A percentile compares a stretch with the other conserved stretches of the same genome.
Conservation (phyloP, 2,329 filamentous ascomycete species). For the Tolypocladium pustulatum region DNA sequence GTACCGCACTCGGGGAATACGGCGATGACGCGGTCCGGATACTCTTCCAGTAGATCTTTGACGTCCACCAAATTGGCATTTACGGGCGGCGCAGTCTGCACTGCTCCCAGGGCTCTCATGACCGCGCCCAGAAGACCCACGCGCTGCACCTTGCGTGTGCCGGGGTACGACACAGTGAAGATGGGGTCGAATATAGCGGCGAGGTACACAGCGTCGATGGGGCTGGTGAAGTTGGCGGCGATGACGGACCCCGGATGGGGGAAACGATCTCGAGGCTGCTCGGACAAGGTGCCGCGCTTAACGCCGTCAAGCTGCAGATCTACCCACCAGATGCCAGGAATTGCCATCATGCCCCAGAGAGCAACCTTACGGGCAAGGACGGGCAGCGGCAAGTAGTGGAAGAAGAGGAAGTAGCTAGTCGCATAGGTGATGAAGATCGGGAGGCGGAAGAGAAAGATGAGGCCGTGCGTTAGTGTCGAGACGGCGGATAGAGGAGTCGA, state of each 20-base stretch:
- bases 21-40: constrained; percentile 68
- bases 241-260: constrained; percentile 75
- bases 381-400: constrained; percentile 69
- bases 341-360: constrained; percentile 76
- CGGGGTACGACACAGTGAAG: constrained; percentile 78
- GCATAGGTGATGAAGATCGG: constrained; percentile 63
- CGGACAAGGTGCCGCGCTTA: constrained; percentile 75
- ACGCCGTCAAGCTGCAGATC: constrained; percentile 98
- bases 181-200: constrained; percentile 94
- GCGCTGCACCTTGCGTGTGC: constrained; percentile 60
- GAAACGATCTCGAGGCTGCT: constrained; percentile 61
- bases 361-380: constrained; percentile 64
- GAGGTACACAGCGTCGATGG: constrained; percentile 86
- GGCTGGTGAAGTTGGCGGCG: constrained; percentile 82
- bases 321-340: constrained; percentile 95
- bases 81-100: constrained; percentile 35
- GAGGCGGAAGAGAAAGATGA: constrained; percentile 72
- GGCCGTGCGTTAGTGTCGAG: constrained; percentile 52
- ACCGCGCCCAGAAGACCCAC: constrained; percentile 71
- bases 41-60: constrained; percentile 48
- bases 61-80: constrained; percentile 47
- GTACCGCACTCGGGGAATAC: constrained; percentile 93
- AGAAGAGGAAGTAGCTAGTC: constrained; percentile 63
- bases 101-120: constrained; percentile 56
- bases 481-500: constrained; percentile 53